Percentiles rank a stretch among this genome's conserved stretches.
These are phyloP conservation scores for Hypholoma sublateritium DNA, from an alignment of 768 basidiomycete genomes.

Conservation along the genomic window DNA sequence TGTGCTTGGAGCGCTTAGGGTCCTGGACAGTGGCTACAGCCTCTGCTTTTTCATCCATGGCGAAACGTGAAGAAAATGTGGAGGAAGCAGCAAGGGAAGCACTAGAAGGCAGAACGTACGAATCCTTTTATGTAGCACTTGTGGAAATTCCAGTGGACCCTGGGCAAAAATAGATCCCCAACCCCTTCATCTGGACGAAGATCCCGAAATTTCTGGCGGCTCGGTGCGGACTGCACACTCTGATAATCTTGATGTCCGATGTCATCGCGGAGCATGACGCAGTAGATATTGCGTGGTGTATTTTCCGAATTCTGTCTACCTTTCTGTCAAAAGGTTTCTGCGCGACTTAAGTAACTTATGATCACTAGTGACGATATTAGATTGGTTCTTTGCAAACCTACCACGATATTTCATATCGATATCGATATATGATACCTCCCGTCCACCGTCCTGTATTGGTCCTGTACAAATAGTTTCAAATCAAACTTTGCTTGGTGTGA, in stretches of 20 bases:
- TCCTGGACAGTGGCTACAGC: background rate
- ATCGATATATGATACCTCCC: no score
- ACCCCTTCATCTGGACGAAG: background rate
- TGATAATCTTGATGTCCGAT: constrained; percentile 6
- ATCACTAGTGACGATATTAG: no score
- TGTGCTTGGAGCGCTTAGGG: background rate
- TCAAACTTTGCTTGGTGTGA: background rate
- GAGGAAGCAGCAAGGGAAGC: background rate
- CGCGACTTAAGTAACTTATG: background rate
- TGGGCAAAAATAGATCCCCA: background rate
- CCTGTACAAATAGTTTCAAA: background rate
- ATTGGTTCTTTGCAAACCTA: no score
- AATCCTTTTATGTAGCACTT: constrained; percentile 3
- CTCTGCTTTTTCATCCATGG: background rate
- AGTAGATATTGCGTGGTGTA: constrained; percentile 8
- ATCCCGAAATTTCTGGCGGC: background rate
- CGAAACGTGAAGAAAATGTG: background rate
- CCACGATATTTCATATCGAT: no score
- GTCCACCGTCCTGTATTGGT: no score
- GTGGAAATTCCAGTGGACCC: background rate
- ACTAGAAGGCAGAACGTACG: background rate
- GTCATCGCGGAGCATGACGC: constrained; percentile 14
- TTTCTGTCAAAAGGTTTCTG: background rate
- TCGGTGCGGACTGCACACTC: background rate
- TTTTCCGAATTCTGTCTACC: background rate